phyloP scores from a whole-genome alignment of 352 stramenopile species.

The Pythium angustatum region DNA sequence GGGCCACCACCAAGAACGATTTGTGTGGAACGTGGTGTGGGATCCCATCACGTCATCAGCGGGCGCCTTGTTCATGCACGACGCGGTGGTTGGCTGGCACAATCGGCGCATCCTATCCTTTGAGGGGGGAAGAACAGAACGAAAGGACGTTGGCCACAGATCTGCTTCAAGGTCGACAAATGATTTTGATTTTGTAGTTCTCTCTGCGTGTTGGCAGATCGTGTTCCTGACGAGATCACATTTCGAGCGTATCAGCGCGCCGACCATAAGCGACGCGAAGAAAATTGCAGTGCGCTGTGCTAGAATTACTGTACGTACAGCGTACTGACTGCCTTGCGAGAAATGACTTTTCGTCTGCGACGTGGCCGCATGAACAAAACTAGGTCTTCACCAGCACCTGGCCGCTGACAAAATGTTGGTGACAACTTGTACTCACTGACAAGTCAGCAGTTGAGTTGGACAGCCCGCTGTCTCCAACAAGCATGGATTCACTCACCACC shows the following conservation, averaged over 20 bases:
- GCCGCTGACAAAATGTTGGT: too few species aligned
- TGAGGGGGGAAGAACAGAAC: conserved; percentile 7
- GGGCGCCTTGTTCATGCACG: background rate
- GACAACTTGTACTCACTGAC: background rate
- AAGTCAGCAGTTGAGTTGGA: background rate
- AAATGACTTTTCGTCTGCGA: background rate
- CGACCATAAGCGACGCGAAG: background rate
- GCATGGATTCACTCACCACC: conserved; percentile 1
- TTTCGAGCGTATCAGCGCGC: too few species aligned
- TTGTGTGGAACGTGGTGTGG: background rate
- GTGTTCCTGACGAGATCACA: too few species aligned
- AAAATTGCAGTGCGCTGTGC: background rate
- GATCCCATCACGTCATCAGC: conserved; percentile 10
- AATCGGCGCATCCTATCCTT: background rate
- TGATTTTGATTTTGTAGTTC: too few species aligned
- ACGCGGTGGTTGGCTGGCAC: conserved; percentile 11
- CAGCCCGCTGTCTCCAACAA: background rate
- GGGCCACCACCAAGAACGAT: background rate
- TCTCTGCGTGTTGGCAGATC: too few species aligned
- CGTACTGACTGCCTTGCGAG: background rate
- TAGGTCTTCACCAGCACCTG: background rate
- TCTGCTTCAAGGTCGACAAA: too few species aligned
- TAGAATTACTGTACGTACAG: background rate
- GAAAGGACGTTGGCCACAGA: background rate
- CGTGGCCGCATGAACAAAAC: background rate